Percentiles rank a stretch among this genome's conserved stretches.
Evolutionary conservation across 331 rosid species (phyloP).

Genomic region (Quercus phellos): DNA sequence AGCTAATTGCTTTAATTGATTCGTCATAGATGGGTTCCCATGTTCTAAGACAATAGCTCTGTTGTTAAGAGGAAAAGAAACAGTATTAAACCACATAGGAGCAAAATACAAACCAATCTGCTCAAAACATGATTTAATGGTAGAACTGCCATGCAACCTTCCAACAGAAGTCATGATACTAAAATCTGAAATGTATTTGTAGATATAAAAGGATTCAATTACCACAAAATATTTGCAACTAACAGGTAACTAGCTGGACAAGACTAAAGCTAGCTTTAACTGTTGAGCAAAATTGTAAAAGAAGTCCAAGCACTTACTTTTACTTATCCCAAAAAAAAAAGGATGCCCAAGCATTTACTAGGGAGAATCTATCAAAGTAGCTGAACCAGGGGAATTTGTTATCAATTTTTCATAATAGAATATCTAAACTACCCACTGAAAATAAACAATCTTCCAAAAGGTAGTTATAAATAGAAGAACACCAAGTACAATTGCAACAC

Average conservation of each 20-base stretch:
- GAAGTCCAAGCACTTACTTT: background rate
- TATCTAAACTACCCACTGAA: background rate
- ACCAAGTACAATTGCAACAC: background rate
- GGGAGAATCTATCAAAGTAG: background rate
- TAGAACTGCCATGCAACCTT: background rate
- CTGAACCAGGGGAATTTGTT: background rate
- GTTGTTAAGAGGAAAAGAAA: slow-evolving; percentile 33
- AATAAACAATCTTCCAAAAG: background rate
- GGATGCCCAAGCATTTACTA: background rate
- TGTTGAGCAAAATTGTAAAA: background rate
- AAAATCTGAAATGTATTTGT: background rate
- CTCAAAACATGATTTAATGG: background rate
- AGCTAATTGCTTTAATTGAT: slow-evolving; percentile 56
- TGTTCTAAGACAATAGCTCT: slow-evolving; percentile 89
- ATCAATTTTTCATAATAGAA: background rate
- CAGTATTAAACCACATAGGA: background rate
- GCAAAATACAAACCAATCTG: background rate
- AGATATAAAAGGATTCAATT: background rate
- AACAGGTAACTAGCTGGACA: background rate
- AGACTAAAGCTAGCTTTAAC: background rate
- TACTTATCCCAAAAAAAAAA: too few species aligned
- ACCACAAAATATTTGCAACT: background rate
- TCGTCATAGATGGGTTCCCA: slow-evolving; percentile 72
- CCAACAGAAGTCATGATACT: background rate
- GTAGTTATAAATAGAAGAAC: background rate